A percentile compares a stretch with the other conserved stretches of the same genome.
Conservation (phyloP, 805 yeast species). For the Saccharomycopsis javanensis region DNA sequence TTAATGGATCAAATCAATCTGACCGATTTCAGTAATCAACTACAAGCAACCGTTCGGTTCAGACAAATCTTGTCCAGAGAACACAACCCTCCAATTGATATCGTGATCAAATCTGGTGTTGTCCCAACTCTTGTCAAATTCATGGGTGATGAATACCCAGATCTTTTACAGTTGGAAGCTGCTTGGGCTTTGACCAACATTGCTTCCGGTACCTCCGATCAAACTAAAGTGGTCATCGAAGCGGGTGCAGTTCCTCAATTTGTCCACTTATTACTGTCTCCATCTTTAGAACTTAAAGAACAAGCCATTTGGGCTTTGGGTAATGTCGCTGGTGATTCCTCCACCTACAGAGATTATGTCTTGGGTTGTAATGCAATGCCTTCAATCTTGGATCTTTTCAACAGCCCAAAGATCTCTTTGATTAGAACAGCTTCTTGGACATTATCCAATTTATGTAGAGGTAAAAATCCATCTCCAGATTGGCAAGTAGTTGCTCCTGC, state of each 20-base stretch:
- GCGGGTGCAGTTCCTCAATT: slow-evolving; percentile 91
- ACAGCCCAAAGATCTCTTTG: slow-evolving; percentile 75
- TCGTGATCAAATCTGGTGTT: slow-evolving; percentile 87
- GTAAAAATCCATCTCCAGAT: slow-evolving; percentile 92
- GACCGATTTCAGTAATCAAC: slow-evolving; percentile 64
- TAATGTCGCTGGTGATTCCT: slow-evolving; percentile 96
- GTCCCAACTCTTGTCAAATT: slow-evolving; percentile 85
- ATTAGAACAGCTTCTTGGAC: slow-evolving; percentile 98
- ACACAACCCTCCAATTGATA: slow-evolving; percentile 90
- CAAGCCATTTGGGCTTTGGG: slow-evolving; percentile 99
- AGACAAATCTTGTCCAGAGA: slow-evolving; percentile 91
- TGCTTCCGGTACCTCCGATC: slow-evolving; percentile 87
- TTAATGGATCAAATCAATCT: slow-evolving; percentile 78
- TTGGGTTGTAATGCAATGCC: slow-evolving; percentile 78
- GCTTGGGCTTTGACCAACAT: slow-evolving; percentile 99
- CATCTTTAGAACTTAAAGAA: slow-evolving; percentile 86
- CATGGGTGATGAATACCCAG: slow-evolving; percentile 67
- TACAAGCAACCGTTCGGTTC: slow-evolving; percentile 84
- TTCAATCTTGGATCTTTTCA: slow-evolving; percentile 73
- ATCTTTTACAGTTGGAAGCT: slow-evolving; percentile 89
- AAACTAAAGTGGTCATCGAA: slow-evolving; percentile 84
- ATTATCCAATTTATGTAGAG: slow-evolving; percentile 90
- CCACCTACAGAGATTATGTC: slow-evolving; percentile 83
- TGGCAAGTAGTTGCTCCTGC: slow-evolving; percentile 84
- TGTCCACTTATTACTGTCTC: slow-evolving; percentile 70